Base-by-base conservation (phyloP, 2,329 filamentous ascomycete genomes). In the Hymenoscyphus fructigenus region DNA sequence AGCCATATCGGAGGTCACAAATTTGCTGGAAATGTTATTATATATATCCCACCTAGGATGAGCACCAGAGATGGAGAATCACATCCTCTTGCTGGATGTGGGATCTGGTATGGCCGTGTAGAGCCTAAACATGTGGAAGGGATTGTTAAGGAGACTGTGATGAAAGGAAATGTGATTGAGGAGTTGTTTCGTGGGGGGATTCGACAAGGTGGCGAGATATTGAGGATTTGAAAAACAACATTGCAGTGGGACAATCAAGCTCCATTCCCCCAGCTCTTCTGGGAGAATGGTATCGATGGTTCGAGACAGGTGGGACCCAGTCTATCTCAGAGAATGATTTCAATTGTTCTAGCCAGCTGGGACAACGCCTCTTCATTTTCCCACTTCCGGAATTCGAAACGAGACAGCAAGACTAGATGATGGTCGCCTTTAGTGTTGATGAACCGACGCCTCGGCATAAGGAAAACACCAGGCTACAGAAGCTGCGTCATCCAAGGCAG, bases 1-100 rank as follows among this genome's bases (percentile, higher is more conserved):
- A 92, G 88, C 66, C 92, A 96, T 72, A 88, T 96, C 61, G 91
- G 91, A 0, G 92, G 92, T 0, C 92, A 96, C 77, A 93, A 93
- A 75, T 94, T 89, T 75, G 92, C 92, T 0, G 92, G 92, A 1
- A 96, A 96, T 75, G 85, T 94, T 41, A 92, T 95, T 58, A 78
- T 95, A 1, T 95, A 95, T 72, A 75, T 95, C 5, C 91, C 92
- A 4, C 89, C 88, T 0, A 73, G 73, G 0, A 65, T 80, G 67
- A 80, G 74, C 66, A 76, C 74, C 2, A 70, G 65, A 34, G 78
- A 77, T 3, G 83, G 81, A 4, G 69, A 77, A 67, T 67, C 70
- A 10, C 86, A 91, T 74, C 82, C 85, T 4, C 76, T 93, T 60
- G 86, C 85, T 0, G 91, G 91, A 0, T 85, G 85, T 72, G 91